phyloP scores from a whole-genome alignment of 768 basidiomycete genomes.

The Termitomyces sp. region DNA sequence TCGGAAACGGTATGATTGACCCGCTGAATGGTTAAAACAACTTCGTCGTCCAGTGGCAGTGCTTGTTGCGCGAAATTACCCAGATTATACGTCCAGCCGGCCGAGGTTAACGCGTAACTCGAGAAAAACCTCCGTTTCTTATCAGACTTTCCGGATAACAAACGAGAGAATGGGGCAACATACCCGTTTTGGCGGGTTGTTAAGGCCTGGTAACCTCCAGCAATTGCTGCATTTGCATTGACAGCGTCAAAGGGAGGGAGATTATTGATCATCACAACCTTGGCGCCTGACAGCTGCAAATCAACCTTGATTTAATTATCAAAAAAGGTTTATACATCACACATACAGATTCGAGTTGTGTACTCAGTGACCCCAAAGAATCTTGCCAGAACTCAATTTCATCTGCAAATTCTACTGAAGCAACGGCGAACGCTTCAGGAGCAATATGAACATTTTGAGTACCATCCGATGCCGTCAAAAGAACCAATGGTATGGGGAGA shows the following conservation, averaged over 20 bases:
- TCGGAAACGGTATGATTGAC: conserved; percentile 32
- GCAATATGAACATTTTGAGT: conserved; percentile 46
- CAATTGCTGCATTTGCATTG: conserved; percentile 43
- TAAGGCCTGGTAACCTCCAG: conserved; percentile 49
- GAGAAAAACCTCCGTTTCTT: conserved; percentile 36
- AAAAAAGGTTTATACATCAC: not conserved
- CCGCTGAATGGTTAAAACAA: conserved; percentile 41
- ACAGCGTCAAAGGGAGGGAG: conserved; percentile 46
- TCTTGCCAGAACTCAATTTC: conserved; percentile 53
- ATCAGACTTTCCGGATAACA: not conserved
- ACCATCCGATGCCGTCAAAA: conserved; percentile 40
- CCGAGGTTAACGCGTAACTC: conserved; percentile 31
- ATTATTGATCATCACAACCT: conserved; percentile 49
- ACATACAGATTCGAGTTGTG: conserved; percentile 39
- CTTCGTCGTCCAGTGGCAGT: conserved; percentile 46
- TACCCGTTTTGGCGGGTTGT: conserved; percentile 46
- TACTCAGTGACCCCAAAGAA: conserved; percentile 39
- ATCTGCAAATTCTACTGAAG: conserved; percentile 45
- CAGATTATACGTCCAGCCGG: conserved; percentile 39
- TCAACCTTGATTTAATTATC: not conserved
- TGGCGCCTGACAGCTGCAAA: conserved; percentile 41
- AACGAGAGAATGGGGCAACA: conserved; percentile 5
- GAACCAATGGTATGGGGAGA: conserved; percentile 42
- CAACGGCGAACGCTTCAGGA: conserved; percentile 47
- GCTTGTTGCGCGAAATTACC: conserved; percentile 53